Conservation (phyloP, 305 asterid species). For the Fraxinus platypoda region DNA sequence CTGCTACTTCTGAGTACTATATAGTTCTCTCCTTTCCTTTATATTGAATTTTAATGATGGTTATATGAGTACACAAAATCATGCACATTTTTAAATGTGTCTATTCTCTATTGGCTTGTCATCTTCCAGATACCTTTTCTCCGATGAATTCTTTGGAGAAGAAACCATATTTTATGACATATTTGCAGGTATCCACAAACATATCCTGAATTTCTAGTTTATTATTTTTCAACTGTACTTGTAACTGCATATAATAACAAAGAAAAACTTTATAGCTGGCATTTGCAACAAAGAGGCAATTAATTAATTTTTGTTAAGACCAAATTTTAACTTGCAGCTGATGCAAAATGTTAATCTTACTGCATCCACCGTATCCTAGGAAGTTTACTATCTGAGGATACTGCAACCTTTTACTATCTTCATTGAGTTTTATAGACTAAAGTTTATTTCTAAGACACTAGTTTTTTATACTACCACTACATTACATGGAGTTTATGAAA, state of each 20-base stretch:
- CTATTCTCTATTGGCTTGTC: conserved; percentile 15
- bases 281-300: not conserved
- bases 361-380: not conserved
- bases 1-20: conserved; percentile 93
- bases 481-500: conserved; percentile 11
- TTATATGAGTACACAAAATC: not conserved
- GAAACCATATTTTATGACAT: conserved; percentile 83
- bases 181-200: conserved; percentile 68
- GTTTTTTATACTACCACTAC: not conserved
- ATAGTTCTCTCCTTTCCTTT: conserved; percentile 16
- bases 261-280: not conserved
- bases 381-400: conserved; percentile 9
- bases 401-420: not conserved
- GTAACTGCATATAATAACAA: not conserved
- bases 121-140: conserved; percentile 80
- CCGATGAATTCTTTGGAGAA: conserved; percentile 92
- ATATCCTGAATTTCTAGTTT: conserved; percentile 10
- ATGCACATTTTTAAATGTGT: conserved; percentile 18
- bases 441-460: not conserved
- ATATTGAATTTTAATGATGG: conserved; percentile 7
- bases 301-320: not conserved
- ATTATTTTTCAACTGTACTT: not conserved
- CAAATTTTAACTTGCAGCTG: not conserved
- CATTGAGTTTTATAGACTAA: not conserved
- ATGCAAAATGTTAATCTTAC: not conserved